Conservation (phyloP, 2,329 filamentous ascomycete genomes). For the Exophiala sp. region DNA sequence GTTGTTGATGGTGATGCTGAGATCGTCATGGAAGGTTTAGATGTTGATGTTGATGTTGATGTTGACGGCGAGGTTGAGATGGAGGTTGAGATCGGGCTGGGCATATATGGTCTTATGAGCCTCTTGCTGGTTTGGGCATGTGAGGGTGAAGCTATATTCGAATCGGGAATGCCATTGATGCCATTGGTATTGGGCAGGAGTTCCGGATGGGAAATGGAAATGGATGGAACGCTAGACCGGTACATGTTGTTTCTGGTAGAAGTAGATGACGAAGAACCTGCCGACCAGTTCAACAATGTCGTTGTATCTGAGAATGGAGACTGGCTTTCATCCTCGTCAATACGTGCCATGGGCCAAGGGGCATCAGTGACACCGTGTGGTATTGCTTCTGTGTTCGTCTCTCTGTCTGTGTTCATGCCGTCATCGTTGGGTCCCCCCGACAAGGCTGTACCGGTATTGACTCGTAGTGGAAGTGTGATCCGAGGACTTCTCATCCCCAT, state of each 20-base stretch:
- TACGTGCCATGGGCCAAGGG: neutral
- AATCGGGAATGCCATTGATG: neutral
- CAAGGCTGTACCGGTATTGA: slow-evolving; percentile 16
- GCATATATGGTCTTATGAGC: neutral
- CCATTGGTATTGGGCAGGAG: too few species aligned
- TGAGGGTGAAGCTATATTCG: neutral
- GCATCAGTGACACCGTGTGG: neutral
- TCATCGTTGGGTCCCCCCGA: too few species aligned
- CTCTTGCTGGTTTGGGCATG: neutral
- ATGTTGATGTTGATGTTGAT: too few species aligned
- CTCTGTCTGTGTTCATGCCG: too few species aligned
- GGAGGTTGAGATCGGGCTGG: neutral
- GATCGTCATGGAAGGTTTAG: too few species aligned
- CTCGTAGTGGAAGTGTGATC: slow-evolving; percentile 17
- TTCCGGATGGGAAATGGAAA: too few species aligned
- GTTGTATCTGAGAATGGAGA: slow-evolving; percentile 1
- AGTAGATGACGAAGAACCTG: neutral
- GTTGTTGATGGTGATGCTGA: too few species aligned
- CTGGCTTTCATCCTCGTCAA: neutral
- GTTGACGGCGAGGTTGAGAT: neutral
- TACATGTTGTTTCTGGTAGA: neutral
- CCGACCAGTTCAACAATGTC: slow-evolving; percentile 10
- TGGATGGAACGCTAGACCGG: too few species aligned
- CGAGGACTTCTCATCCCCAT: slow-evolving; percentile 16
- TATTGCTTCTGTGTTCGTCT: neutral